Evolutionary conservation across 2,329 filamentous ascomycete species (phyloP).

Genomic region (Bipolaris zeicola): DNA sequence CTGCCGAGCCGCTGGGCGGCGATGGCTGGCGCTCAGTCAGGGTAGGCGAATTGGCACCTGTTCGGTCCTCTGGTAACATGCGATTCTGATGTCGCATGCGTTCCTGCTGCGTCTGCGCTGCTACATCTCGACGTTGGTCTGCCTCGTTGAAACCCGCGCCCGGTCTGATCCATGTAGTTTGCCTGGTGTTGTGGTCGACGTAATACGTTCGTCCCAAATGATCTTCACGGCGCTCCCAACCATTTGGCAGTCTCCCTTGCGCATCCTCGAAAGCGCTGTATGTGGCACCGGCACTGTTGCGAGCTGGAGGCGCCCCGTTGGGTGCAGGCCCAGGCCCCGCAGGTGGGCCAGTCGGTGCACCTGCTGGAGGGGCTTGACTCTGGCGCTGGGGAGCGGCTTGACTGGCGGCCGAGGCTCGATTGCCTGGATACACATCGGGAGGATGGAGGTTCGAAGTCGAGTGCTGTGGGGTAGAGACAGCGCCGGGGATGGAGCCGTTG

Average conservation of each 20-base stretch:
- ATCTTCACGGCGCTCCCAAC: constrained; percentile 96
- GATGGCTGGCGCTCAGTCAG: constrained; percentile 60
- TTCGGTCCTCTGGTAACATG: constrained; percentile 93
- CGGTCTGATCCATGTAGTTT: constrained; percentile 94
- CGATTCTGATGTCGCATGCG: constrained; percentile 92
- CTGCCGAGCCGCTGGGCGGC: constrained; percentile 47
- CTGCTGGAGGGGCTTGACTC: constrained; percentile 38
- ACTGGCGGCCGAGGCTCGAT: constrained; percentile 32
- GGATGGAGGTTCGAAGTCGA: constrained; percentile 46
- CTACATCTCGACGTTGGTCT: constrained; percentile 77
- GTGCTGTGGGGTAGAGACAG: constrained; percentile 48
- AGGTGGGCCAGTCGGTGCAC: constrained; percentile 53
- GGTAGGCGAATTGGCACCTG: constrained; percentile 88
- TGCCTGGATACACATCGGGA: constrained; percentile 46
- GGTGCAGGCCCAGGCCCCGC: constrained; percentile 27
- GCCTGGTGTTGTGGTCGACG: constrained; percentile 95
- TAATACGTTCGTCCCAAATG: constrained; percentile 96
- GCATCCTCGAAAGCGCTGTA: constrained; percentile 95
- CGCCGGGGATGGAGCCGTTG: constrained; percentile 42
- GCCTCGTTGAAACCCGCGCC: constrained; percentile 77
- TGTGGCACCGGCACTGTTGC: constrained; percentile 32
- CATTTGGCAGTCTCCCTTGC: constrained; percentile 88
- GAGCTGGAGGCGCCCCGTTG: constrained; percentile 52
- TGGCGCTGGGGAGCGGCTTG: constrained; percentile 35
- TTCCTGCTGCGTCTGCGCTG: constrained; percentile 91